Conservation (phyloP, 1,139 yeast genomes). For the Yamadazyma pseudoaaseri region DNA sequence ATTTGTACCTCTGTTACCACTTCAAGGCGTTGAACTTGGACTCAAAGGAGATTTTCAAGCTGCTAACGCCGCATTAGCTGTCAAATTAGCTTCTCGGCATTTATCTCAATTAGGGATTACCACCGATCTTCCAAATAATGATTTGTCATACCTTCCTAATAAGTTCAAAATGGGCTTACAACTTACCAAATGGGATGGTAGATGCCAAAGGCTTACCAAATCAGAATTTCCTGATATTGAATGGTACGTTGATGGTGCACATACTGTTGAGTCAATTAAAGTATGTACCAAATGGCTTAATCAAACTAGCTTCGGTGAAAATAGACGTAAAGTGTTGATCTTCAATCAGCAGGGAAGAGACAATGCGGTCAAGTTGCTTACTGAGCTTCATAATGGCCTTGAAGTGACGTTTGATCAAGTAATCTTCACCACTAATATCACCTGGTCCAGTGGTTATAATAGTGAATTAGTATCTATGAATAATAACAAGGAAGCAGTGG, state of each 20-base stretch:
- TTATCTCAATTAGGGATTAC: conserved; percentile 47
- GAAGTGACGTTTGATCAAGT: conserved; percentile 62
- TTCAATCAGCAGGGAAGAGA: conserved; percentile 95
- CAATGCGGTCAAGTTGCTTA: conserved; percentile 64
- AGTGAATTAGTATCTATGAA: conserved; percentile 85
- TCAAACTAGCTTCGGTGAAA: conserved; percentile 21
- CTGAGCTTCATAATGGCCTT: conserved; percentile 48
- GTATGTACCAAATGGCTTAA: conserved; percentile 83
- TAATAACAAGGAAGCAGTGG: conserved; percentile 74
- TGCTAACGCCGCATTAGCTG: conserved; percentile 85
- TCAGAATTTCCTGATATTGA: conserved; percentile 45
- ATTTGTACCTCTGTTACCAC: conserved; percentile 36
- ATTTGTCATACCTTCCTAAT: conserved; percentile 47
- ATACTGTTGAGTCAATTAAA: conserved; percentile 80
- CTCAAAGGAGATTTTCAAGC: conserved; percentile 85
- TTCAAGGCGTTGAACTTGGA: conserved; percentile 55
- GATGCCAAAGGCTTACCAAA: conserved; percentile 73
- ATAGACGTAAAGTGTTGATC: conserved; percentile 47
- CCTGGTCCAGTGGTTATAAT: conserved; percentile 87
- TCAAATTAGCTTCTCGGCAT: conserved; percentile 67
- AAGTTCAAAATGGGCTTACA: conserved; percentile 65
- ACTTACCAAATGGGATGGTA: conserved; percentile 84
- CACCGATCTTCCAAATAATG: conserved; percentile 21
- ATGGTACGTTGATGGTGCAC: conserved; percentile 96
- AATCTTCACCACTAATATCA: conserved; percentile 85